Conservation (phyloP, 257 asterid species). For the Petunia axillaris region DNA sequence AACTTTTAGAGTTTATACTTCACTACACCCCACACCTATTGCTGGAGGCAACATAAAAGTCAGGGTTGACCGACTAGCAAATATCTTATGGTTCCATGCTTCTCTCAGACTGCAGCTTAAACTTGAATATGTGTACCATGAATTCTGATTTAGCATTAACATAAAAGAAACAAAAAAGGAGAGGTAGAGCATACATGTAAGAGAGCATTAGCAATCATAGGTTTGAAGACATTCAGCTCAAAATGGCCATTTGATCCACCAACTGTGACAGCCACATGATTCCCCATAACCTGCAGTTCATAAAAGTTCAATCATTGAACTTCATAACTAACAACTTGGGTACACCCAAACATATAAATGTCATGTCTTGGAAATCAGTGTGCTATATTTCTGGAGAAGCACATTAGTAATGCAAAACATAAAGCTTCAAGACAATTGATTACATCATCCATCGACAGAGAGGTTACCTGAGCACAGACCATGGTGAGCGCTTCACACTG, state of each 20-base stretch:
- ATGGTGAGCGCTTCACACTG: conserved; percentile 97
- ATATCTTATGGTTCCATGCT: background rate
- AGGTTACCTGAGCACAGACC: conserved; percentile 94
- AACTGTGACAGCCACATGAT: conserved; percentile 87
- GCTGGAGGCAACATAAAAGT: background rate
- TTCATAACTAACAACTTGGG: background rate
- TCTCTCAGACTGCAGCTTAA: conserved; percentile 12
- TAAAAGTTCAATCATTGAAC: background rate
- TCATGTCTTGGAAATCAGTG: background rate
- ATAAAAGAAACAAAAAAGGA: conserved; percentile 15
- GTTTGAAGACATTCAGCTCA: conserved; percentile 93
- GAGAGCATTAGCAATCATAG: conserved; percentile 86
- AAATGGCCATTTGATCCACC: conserved; percentile 97
- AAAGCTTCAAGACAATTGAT: background rate
- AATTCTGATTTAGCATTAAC: background rate
- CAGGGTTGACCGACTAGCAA: background rate
- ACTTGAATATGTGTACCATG: background rate
- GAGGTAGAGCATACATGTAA: conserved; percentile 62
- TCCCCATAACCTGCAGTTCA: conserved; percentile 70
- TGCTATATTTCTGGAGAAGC: background rate
- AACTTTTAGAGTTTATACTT: background rate
- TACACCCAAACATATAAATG: background rate
- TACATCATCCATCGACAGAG: background rate
- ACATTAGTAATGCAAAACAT: background rate
- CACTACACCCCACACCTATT: background rate